Conservation (phyloP, 192 early-diverging fungal species). For the Coemansia sp. region DNA sequence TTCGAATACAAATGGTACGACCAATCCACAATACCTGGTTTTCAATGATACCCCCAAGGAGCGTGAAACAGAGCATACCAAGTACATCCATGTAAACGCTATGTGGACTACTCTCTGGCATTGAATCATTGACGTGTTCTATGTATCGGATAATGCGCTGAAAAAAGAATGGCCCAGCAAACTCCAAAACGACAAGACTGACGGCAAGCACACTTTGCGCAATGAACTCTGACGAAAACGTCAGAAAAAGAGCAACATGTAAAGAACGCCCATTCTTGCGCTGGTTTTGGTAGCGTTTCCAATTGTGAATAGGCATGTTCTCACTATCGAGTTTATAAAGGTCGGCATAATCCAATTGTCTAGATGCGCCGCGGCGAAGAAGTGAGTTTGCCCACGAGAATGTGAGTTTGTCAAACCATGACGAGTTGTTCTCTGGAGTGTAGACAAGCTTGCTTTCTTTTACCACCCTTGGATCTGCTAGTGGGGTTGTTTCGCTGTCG, state of each 20-base stretch:
- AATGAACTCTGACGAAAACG: conserved; percentile 49
- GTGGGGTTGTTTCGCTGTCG: conserved; percentile 15
- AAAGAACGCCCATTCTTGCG: conserved; percentile 32
- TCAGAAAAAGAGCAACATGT: conserved; percentile 24
- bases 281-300: conserved; percentile 29
- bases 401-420: conserved; percentile 31
- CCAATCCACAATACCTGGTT: conserved; percentile 67
- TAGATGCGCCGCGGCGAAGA: conserved; percentile 57
- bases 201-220: too few species aligned
- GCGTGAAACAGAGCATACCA: conserved; percentile 60
- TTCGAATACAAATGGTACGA: conserved; percentile 61
- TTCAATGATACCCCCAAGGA: conserved; percentile 34
- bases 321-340: conserved; percentile 58
- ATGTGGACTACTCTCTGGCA: not conserved
- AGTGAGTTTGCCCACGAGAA: conserved; percentile 64
- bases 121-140: conserved; percentile 18
- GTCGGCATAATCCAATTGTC: conserved; percentile 61
- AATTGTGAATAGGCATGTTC: conserved; percentile 53
- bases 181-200: conserved; percentile 18
- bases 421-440: conserved; percentile 31
- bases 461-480: conserved; percentile 20
- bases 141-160: conserved; percentile 62
- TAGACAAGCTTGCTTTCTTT: conserved; percentile 15
- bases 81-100: conserved; percentile 62
- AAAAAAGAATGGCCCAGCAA: conserved; percentile 62